Conservation (phyloP, 2,329 filamentous ascomycete species). For the Aspergillus jensenii region DNA sequence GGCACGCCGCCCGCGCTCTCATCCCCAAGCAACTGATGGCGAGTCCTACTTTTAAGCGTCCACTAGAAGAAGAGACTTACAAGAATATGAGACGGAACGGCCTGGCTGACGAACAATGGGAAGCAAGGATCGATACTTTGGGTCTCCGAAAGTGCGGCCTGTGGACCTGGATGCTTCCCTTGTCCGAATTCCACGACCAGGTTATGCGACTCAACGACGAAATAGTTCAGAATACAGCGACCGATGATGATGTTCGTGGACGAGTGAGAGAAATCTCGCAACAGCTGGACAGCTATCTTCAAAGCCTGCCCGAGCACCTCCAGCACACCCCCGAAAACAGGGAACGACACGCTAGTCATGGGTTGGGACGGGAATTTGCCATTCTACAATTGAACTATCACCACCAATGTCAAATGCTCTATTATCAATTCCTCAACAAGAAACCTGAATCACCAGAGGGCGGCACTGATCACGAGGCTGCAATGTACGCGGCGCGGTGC, state of each 20-base stretch:
- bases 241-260: background rate
- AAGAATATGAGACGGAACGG: background rate
- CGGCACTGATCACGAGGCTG: background rate
- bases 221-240: background rate
- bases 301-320: background rate
- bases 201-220: slow-evolving; percentile 8
- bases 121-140: background rate
- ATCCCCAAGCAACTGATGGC: background rate
- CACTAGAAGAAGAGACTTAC: slow-evolving; percentile 1
- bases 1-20: slow-evolving; percentile 1
- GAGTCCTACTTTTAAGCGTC: background rate
- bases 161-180: slow-evolving; percentile 7
- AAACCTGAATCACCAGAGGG: background rate
- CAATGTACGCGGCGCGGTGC: slow-evolving; percentile 6
- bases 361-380: slow-evolving; percentile 2
- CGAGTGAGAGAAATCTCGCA: background rate
- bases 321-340: slow-evolving; percentile 2
- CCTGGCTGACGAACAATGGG: background rate
- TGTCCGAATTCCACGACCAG: slow-evolving; percentile 2
- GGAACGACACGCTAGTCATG: background rate
- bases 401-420: slow-evolving; percentile 7
- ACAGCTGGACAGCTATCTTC: background rate
- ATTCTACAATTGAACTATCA: slow-evolving; percentile 3
- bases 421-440: slow-evolving; percentile 6
- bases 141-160: background rate